Percentiles rank a stretch among this genome's conserved stretches.
phyloP scores from a whole-genome alignment of 2,329 filamentous ascomycete genomes.

The Sarocladium strictum region DNA sequence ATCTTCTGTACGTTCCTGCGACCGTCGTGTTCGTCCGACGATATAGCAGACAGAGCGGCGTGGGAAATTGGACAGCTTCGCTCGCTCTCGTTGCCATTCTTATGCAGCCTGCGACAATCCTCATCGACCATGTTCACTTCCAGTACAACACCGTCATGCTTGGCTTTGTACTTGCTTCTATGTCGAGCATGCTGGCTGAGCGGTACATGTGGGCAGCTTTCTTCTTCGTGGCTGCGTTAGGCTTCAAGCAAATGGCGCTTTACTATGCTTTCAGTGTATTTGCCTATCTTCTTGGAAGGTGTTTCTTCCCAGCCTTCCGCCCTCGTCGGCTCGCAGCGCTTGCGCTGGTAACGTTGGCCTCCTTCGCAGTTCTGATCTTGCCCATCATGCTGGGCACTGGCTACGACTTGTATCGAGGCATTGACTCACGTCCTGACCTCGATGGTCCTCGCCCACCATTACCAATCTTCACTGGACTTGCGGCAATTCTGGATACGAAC shows the following conservation, averaged over 20 bases:
- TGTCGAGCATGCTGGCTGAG: constrained; percentile 83
- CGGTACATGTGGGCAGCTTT: constrained; percentile 82
- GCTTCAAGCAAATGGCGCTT: constrained; percentile 98
- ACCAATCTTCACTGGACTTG: constrained; percentile 54
- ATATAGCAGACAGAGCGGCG: constrained; percentile 68
- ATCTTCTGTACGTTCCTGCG: constrained; percentile 81
- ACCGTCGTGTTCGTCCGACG: constrained; percentile 79
- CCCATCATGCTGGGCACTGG: constrained; percentile 69
- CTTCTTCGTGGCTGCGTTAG: constrained; percentile 89
- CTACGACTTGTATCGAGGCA: constrained; percentile 61
- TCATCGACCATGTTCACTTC: constrained; percentile 94
- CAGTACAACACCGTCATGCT: constrained; percentile 99
- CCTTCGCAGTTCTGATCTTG: constrained; percentile 69
- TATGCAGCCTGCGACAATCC: constrained; percentile 83
- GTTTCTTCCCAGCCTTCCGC: constrained; percentile 68
- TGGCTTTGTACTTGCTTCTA: constrained; percentile 76
- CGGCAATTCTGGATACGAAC: constrained; percentile 53
- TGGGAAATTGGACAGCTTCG: constrained; percentile 75
- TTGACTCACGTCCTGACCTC: constrained; percentile 50
- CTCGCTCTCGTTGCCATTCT: constrained; percentile 85
- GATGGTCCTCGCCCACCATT: constrained; percentile 55
- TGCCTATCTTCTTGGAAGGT: constrained; percentile 82
- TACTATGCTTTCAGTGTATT: constrained; percentile 95
- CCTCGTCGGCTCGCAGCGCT: constrained; percentile 66
- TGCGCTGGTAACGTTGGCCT: constrained; percentile 61